These are phyloP conservation scores for Capsella rubella DNA, from an alignment of 441 rosid genomes.

Conservation along the genomic window DNA sequence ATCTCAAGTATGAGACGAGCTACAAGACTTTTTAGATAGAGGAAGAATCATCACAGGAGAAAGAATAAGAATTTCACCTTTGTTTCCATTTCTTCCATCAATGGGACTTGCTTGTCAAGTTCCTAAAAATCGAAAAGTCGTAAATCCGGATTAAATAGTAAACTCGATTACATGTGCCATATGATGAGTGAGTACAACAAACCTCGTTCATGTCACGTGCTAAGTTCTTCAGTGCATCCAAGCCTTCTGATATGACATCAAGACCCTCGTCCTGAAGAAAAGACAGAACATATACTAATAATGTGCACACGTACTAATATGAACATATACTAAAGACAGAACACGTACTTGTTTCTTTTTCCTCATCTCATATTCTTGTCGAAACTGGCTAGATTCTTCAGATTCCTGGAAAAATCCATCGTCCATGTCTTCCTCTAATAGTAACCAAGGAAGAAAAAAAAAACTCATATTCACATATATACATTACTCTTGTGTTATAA, in stretches of 20 bases:
- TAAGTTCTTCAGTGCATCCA: slow-evolving; percentile 61
- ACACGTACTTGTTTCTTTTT: slow-evolving; percentile 64
- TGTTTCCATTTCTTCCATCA: slow-evolving; percentile 69
- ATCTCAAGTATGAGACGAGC: no score
- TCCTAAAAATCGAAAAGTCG: slow-evolving; percentile 50
- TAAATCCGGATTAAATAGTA: slow-evolving; percentile 15
- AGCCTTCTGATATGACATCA: slow-evolving; percentile 71
- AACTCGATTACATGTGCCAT: background rate
- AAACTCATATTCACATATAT: slow-evolving; percentile 18
- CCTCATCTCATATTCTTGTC: slow-evolving; percentile 67
- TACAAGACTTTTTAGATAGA: background rate
- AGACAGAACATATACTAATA: no score
- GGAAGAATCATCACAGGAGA: slow-evolving; percentile 20
- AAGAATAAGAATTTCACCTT: slow-evolving; percentile 51
- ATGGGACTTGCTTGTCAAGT: slow-evolving; percentile 72
- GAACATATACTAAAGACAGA: no score
- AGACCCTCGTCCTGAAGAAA: slow-evolving; percentile 63
- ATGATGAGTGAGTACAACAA: slow-evolving; percentile 19
- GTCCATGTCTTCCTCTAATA: slow-evolving; percentile 54
- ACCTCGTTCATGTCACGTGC: slow-evolving; percentile 77
- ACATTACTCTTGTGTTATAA: background rate
- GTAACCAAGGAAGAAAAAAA: background rate
- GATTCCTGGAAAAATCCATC: slow-evolving; percentile 54
- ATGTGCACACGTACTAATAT: no score
- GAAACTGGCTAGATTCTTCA: slow-evolving; percentile 62